phyloP scores from a whole-genome alignment of 2,329 filamentous ascomycete species.

The Colletotrichum sp. region DNA sequence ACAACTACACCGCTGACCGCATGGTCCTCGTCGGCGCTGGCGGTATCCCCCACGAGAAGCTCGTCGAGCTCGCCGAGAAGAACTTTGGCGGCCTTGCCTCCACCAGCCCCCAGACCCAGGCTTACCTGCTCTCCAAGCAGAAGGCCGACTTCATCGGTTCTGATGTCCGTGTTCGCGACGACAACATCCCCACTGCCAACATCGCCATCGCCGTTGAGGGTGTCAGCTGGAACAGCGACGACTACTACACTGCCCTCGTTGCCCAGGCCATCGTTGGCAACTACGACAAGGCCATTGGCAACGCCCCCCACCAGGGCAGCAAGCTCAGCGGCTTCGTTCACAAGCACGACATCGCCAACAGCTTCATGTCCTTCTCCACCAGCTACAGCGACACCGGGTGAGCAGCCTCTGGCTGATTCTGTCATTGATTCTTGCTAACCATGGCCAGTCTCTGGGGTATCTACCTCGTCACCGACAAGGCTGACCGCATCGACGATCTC shows the following conservation, averaged over 20 bases:
- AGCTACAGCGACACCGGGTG: conserved; percentile 99
- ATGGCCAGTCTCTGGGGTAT: conserved; percentile 91
- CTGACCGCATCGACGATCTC: conserved; percentile 88
- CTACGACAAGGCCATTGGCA: conserved; percentile 99
- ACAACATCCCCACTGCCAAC: conserved; percentile 95
- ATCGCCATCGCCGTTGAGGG: conserved; percentile 98
- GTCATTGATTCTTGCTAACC: conserved; percentile 30
- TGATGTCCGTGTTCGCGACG: conserved; percentile 93
- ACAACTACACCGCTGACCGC: conserved; percentile 98
- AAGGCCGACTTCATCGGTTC: conserved; percentile 96
- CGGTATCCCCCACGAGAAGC: conserved; percentile 90
- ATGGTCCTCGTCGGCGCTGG: conserved; percentile 98
- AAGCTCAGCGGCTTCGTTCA: conserved; percentile 95
- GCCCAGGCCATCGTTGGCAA: conserved; percentile 99
- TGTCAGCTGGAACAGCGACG: conserved; percentile 98
- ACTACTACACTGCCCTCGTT: conserved; percentile 98
- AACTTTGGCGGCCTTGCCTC: conserved; percentile 84
- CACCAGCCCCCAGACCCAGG: conserved; percentile 75
- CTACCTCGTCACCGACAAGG: conserved; percentile 93
- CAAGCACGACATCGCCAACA: conserved; percentile 95
- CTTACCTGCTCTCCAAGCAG: conserved; percentile 80
- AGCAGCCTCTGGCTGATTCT: conserved; percentile 39
- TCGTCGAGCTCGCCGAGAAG: conserved; percentile 96
- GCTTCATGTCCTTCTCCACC: conserved; percentile 99
- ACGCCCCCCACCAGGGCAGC: conserved; percentile 95